phyloP scores from a whole-genome alignment of 257 asterid species.

The Scutellaria baicalensis region DNA sequence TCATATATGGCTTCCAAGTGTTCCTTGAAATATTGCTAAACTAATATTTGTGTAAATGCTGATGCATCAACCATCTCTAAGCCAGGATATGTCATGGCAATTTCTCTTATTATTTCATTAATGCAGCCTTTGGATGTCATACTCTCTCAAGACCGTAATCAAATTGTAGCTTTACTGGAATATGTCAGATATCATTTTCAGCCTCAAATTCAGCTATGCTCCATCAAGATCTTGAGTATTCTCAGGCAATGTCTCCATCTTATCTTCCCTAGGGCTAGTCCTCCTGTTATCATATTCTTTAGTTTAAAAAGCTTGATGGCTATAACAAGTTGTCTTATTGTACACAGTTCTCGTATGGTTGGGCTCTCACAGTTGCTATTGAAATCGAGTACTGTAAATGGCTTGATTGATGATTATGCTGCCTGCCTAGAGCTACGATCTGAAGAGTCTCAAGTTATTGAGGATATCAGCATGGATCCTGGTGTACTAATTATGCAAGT shows the following conservation, averaged over 20 bases:
- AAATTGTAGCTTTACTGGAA: slow-evolving; percentile 73
- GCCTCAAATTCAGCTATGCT: slow-evolving; percentile 76
- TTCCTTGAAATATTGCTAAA: neutral
- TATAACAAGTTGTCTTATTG: slow-evolving; percentile 9
- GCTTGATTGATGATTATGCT: slow-evolving; percentile 89
- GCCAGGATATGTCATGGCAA: slow-evolving; percentile 3
- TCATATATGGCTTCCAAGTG: neutral
- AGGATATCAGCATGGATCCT: slow-evolving; percentile 76
- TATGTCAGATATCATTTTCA: slow-evolving; percentile 84
- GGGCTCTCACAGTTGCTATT: slow-evolving; percentile 89
- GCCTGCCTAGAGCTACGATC: slow-evolving; percentile 91
- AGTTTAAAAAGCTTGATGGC: slow-evolving; percentile 8
- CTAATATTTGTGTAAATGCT: neutral
- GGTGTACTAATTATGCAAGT: slow-evolving; percentile 93
- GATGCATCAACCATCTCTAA: slow-evolving; percentile 1
- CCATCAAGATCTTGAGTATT: slow-evolving; percentile 82
- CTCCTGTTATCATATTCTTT: slow-evolving; percentile 8
- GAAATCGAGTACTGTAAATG: slow-evolving; percentile 58
- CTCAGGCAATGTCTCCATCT: slow-evolving; percentile 45
- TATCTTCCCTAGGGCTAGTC: slow-evolving; percentile 5
- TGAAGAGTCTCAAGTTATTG: slow-evolving; percentile 71
- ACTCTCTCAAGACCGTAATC: slow-evolving; percentile 87
- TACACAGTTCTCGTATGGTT: slow-evolving; percentile 78
- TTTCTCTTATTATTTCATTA: slow-evolving; percentile 11
- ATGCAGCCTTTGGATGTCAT: slow-evolving; percentile 95